These are phyloP conservation scores for Yamadazyma laniorum DNA, from an alignment of 805 yeast species.

Conservation along the genomic window DNA sequence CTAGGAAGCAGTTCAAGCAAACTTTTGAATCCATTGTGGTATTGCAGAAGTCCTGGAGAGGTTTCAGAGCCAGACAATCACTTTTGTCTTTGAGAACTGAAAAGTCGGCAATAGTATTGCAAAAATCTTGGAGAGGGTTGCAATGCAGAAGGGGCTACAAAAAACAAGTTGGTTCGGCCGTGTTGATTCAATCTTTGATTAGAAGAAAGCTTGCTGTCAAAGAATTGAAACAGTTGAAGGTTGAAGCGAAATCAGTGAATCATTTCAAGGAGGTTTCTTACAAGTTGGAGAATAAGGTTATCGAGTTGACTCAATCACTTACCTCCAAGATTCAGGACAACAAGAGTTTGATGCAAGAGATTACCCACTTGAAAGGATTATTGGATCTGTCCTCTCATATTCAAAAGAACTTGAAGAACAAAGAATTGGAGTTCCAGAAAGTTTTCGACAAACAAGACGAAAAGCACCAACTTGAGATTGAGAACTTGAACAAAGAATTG, in stretches of 20 bases:
- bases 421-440: constrained; percentile 53
- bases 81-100: constrained; percentile 50
- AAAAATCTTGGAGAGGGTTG: constrained; percentile 69
- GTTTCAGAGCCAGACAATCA: constrained; percentile 52
- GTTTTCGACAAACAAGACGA: constrained; percentile 43
- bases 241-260: constrained; percentile 90
- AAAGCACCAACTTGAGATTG: constrained; percentile 50
- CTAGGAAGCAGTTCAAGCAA: constrained; percentile 38
- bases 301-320: constrained; percentile 84
- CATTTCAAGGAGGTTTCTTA: constrained; percentile 90
- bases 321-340: constrained; percentile 81
- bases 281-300: constrained; percentile 94
- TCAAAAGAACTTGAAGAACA: constrained; percentile 52
- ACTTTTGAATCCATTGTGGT: constrained; percentile 38
- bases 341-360: constrained; percentile 62
- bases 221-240: constrained; percentile 61
- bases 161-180: constrained; percentile 51
- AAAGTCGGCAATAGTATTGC: constrained; percentile 69
- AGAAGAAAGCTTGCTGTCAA: constrained; percentile 73
- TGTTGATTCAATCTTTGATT: constrained; percentile 71
- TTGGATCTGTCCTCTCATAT: constrained; percentile 55
- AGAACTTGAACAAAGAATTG: constrained; percentile 54
- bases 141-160: constrained; percentile 54
- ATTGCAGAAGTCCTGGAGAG: constrained; percentile 51
- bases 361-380: constrained; percentile 43